Evolutionary conservation across 1,139 yeast species (phyloP).

Genomic region (Candida sp.): DNA sequence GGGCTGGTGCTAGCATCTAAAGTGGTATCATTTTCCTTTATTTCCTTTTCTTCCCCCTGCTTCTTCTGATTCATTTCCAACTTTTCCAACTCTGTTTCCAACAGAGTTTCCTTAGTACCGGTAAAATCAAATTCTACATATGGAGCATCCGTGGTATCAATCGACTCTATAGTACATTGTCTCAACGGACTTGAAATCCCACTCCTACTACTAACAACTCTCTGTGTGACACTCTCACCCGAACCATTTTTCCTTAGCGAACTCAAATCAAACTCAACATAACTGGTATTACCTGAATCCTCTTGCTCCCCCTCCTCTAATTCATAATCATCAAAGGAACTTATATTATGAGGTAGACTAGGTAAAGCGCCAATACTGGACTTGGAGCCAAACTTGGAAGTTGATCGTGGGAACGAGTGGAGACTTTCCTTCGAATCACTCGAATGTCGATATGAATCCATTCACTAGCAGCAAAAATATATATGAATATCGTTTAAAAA

Average conservation of each 20-base stretch:
- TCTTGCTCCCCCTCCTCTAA: conserved; percentile 7
- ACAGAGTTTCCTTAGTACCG: conserved; percentile 6
- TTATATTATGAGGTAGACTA: conserved; percentile 13
- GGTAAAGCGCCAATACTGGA: conserved; percentile 18
- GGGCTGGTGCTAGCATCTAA: too few relatives aligned
- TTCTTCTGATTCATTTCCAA: conserved; percentile 1
- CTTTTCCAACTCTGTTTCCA: conserved; percentile 1
- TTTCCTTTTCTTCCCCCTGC: conserved; percentile 2
- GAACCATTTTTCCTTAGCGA: background rate
- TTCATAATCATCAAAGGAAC: conserved; percentile 4
- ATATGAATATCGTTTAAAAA: too few relatives aligned
- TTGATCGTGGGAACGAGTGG: background rate
- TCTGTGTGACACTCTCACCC: background rate
- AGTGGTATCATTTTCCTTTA: background rate
- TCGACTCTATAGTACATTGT: conserved; percentile 6
- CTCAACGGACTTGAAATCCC: background rate
- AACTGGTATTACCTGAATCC: conserved; percentile 3
- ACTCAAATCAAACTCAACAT: conserved; percentile 9
- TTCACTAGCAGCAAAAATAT: too few relatives aligned
- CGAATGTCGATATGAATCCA: background rate
- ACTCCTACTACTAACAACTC: background rate
- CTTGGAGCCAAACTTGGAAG: conserved; percentile 10
- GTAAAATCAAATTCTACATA: conserved; percentile 37
- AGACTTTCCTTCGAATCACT: background rate
- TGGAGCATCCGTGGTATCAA: conserved; percentile 7